Percentiles rank a stretch among this genome's conserved stretches.
phyloP scores from a whole-genome alignment of 2,329 filamentous ascomycete species.

The Diaporthe longicolla region DNA sequence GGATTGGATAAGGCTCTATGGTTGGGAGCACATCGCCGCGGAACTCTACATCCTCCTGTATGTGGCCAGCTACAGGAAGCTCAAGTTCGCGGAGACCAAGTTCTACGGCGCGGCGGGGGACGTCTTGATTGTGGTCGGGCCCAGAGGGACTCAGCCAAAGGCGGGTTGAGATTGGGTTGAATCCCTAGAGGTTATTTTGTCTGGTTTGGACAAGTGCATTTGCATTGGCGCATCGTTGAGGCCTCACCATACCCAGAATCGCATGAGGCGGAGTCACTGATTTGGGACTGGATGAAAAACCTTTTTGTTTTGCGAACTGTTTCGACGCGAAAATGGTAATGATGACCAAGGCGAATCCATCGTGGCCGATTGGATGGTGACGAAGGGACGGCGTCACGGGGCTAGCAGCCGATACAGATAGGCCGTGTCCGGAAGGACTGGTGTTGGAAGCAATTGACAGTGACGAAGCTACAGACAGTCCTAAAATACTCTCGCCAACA shows the following conservation, averaged over 20 bases:
- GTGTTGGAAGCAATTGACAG: neutral
- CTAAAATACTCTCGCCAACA: slow-evolving; percentile 30
- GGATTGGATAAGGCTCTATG: slow-evolving; percentile 75
- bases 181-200: neutral
- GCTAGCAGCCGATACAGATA: neutral
- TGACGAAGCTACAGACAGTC: slow-evolving; percentile 24
- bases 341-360: too few relatives aligned
- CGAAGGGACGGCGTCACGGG: neutral
- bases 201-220: neutral
- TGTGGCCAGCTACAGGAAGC: slow-evolving; percentile 75
- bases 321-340: neutral
- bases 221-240: neutral
- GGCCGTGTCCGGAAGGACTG: neutral
- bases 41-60: slow-evolving; percentile 84
- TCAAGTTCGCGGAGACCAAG: slow-evolving; percentile 69
- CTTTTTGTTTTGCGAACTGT: neutral
- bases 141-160: slow-evolving; percentile 43
- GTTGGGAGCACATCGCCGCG: slow-evolving; percentile 81
- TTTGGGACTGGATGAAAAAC: neutral
- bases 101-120: slow-evolving; percentile 78
- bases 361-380: neutral
- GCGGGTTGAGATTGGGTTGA: slow-evolving; percentile 4
- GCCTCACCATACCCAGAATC: slow-evolving; percentile 21
- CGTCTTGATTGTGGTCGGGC: slow-evolving; percentile 61
- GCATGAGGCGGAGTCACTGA: neutral